These are phyloP conservation scores for Galeopsis tetrahit DNA, from an alignment of 257 asterid species.

Conservation along the genomic window DNA sequence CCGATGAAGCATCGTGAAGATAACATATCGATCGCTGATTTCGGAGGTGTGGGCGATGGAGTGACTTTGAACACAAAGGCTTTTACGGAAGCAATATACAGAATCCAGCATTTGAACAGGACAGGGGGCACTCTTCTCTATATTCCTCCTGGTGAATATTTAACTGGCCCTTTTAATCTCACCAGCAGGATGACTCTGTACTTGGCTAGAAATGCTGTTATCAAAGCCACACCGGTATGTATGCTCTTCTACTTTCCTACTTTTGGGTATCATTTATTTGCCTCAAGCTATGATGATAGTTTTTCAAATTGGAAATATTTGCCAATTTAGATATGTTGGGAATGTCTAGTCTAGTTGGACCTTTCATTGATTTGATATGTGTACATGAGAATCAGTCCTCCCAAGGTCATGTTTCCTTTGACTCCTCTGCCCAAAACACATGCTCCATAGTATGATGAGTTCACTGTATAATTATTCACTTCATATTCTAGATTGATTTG, in stretches of 20 bases:
- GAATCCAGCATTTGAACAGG: conserved; percentile 70
- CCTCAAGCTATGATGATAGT: not conserved
- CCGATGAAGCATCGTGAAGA: conserved; percentile 65
- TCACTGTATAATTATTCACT: not conserved
- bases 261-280: not conserved
- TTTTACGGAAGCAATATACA: conserved; percentile 67
- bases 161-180: conserved; percentile 85
- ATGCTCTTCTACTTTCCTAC: not conserved
- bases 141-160: conserved; percentile 77
- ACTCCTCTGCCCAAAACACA: too few relatives aligned
- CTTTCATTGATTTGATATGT: too few relatives aligned
- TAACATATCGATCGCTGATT: conserved; percentile 75
- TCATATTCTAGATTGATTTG: too few relatives aligned
- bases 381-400: not conserved
- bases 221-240: conserved; percentile 75
- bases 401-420: not conserved
- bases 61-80: conserved; percentile 76
- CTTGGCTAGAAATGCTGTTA: conserved; percentile 77
- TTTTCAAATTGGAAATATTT: not conserved
- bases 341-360: too few relatives aligned
- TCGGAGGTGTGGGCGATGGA: conserved; percentile 93
- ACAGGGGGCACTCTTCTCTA: conserved; percentile 78
- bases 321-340: too few relatives aligned
- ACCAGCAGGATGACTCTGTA: conserved; percentile 91
- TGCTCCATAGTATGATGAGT: not conserved